Conservation (phyloP, 2,329 filamentous ascomycete genomes). For the Hypocreales sp. region DNA sequence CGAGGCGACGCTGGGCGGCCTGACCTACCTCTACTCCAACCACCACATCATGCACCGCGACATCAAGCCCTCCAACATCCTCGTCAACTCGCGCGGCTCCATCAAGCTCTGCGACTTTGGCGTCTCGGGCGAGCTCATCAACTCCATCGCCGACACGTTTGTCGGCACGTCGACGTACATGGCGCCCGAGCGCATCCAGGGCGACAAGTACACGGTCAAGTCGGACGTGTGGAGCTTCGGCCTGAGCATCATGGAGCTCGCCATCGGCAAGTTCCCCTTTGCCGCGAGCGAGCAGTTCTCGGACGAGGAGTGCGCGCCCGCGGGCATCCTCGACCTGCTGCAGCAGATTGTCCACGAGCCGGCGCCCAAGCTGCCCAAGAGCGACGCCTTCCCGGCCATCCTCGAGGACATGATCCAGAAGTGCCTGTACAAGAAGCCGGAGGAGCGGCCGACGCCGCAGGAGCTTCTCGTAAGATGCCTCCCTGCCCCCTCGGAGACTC, state of each 20-base stretch:
- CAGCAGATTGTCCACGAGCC: conserved; percentile 97
- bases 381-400: conserved; percentile 89
- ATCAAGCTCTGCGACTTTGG: conserved; percentile 99
- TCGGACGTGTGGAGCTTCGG: conserved; percentile 99
- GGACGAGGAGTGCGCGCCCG: conserved; percentile 68
- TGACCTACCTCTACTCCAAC: conserved; percentile 88
- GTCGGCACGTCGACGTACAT: conserved; percentile 98
- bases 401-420: conserved; percentile 95
- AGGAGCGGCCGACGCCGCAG: conserved; percentile 78
- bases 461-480: conserved; percentile 59
- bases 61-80: conserved; percentile 94
- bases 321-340: conserved; percentile 86
- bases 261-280: conserved; percentile 95
- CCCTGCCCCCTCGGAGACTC: not conserved
- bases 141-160: conserved; percentile 95
- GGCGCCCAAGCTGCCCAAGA: conserved; percentile 85
- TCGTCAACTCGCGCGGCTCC: conserved; percentile 83
- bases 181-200: conserved; percentile 95
- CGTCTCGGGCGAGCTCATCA: conserved; percentile 94
- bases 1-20: conserved; percentile 80
- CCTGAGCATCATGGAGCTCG: conserved; percentile 87
- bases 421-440: conserved; percentile 80
- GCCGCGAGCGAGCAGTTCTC: conserved; percentile 54
- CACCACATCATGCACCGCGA: conserved; percentile 99
- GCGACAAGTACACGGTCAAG: conserved; percentile 92